These are phyloP conservation scores for Erucastrum elatum DNA, from an alignment of 345 rosid species.

Conservation along the genomic window DNA sequence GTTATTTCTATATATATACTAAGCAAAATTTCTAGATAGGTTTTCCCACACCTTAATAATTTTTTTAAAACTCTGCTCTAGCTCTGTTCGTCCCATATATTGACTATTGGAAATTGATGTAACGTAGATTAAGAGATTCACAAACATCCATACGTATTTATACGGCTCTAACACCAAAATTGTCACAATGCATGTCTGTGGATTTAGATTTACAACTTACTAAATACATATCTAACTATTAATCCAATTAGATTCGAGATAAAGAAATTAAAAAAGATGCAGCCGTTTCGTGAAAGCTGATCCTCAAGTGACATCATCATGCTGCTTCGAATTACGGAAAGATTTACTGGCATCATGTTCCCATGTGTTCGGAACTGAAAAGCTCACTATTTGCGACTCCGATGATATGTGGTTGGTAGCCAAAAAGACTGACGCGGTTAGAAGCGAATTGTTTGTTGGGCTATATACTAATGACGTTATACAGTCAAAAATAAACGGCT, in stretches of 20 bases:
- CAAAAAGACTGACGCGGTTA: not conserved
- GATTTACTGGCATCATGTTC: constrained; percentile 7
- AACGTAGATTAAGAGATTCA: constrained; percentile 9
- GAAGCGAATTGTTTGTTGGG: not conserved
- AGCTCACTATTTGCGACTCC: not conserved
- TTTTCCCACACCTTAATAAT: not conserved
- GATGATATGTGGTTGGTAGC: not conserved
- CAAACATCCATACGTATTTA: constrained; percentile 6
- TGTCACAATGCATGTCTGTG: constrained; percentile 3
- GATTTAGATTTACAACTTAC: not conserved
- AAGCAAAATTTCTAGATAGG: not conserved
- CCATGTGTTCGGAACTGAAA: constrained; percentile 7
- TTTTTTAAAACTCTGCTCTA: not conserved
- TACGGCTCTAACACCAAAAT: not conserved
- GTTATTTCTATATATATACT: not conserved
- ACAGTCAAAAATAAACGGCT: not conserved
- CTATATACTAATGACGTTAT: not conserved
- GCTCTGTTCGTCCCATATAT: not conserved
- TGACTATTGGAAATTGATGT: constrained; percentile 13
- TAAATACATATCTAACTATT: not conserved
- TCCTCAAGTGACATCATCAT: constrained; percentile 9
- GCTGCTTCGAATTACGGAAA: not conserved
- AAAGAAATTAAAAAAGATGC: not conserved
- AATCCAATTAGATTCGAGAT: not conserved
- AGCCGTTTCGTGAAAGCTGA: not conserved